Base-by-base conservation (phyloP, 306 rosid species). In the Adenanthera pavonina region DNA sequence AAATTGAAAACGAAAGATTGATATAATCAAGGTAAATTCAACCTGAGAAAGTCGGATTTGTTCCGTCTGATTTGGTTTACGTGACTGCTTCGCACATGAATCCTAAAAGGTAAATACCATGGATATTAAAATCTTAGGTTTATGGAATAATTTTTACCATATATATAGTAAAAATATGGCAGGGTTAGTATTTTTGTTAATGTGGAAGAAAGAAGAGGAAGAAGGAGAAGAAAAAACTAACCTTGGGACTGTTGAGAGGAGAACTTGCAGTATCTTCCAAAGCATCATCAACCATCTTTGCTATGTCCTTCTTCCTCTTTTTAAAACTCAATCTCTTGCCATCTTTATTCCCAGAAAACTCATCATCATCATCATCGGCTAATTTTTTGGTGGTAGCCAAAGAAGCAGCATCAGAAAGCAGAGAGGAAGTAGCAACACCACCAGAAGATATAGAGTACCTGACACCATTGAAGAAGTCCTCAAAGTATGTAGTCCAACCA, bases 191-290 rank as follows among this genome's bases (percentile, higher is more conserved):
- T 46, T 7, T 40, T 3, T n/a, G 14, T 51, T 3, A 1, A 20
- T 19, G 35, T 11, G 33, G 44, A 10, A 33, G 36, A 25, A 59
- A 59, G 6, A 15, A 43, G 9, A 7, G 41, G 36, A 25, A 59
- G 25, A 8, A 15, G 36, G 9, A 7, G 41, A 35, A 14, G 9
- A 38, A 8, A 12, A 46, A 20, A 69, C n/a, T 8, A 38, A 88
- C 98, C 95, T 90, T 87, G 82, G 94, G 94, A 82, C 91, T 89
- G 36, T 81, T 84, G 59, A 92, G 73, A 3, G 97, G 97, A 87
- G 99, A 95, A 70, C 83, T 95, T 72, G 99, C 97, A 43, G 99
- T 95, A 84, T 93, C 99, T 83, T 89, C 97, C 87, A 95, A 88
- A 66, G 89, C 84, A 25, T 91, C 92, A 79, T 95, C 99, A 74